A percentile compares a stretch with the other conserved stretches of the same genome.
phyloP scores from a whole-genome alignment of 352 stramenopile genomes.

The Salisapilia sapeloensis region DNA sequence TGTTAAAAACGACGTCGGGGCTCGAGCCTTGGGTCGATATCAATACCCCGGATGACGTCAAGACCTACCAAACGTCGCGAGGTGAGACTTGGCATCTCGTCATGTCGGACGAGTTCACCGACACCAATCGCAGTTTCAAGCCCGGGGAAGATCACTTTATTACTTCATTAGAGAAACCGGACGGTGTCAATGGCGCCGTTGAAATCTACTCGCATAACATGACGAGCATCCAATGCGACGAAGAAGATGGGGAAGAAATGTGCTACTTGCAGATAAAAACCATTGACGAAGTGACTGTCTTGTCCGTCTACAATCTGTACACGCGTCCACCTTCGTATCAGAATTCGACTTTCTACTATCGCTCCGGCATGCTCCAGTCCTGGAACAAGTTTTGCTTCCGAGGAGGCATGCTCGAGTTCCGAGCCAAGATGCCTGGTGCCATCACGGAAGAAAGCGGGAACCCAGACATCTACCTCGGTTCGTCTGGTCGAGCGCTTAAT shows the following conservation, averaged over 20 bases:
- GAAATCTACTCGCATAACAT: constrained; percentile 53
- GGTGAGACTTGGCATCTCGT: constrained; percentile 34
- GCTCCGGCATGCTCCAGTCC: constrained; percentile 78
- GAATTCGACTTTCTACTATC: constrained; percentile 28
- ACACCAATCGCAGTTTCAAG: constrained; percentile 26
- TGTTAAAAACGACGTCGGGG: constrained; percentile 20
- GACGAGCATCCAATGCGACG: constrained; percentile 28
- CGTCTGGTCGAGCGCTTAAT: constrained; percentile 15
- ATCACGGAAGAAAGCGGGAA: constrained; percentile 40
- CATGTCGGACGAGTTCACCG: constrained; percentile 55
- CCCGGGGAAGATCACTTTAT: constrained; percentile 38
- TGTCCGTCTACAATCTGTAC: constrained; percentile 61
- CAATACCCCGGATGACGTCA: constrained; percentile 20
- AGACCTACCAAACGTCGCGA: constrained; percentile 26
- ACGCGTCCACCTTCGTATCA: constrained; percentile 26
- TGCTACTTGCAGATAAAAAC: constrained; percentile 49
- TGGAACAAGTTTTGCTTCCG: constrained; percentile 96
- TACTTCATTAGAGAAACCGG: constrained; percentile 44
- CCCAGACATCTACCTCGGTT: constrained; percentile 55
- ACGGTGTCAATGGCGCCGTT: constrained; percentile 45
- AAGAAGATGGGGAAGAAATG: constrained; percentile 8
- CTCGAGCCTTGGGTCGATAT: constrained; percentile 39
- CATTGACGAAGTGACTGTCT: constrained; percentile 25
- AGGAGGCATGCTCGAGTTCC: constrained; percentile 86
- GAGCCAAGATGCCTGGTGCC: constrained; percentile 79